These are phyloP conservation scores for Fomitopsis pulvina DNA, from an alignment of 768 basidiomycete species.

Conservation along the genomic window DNA sequence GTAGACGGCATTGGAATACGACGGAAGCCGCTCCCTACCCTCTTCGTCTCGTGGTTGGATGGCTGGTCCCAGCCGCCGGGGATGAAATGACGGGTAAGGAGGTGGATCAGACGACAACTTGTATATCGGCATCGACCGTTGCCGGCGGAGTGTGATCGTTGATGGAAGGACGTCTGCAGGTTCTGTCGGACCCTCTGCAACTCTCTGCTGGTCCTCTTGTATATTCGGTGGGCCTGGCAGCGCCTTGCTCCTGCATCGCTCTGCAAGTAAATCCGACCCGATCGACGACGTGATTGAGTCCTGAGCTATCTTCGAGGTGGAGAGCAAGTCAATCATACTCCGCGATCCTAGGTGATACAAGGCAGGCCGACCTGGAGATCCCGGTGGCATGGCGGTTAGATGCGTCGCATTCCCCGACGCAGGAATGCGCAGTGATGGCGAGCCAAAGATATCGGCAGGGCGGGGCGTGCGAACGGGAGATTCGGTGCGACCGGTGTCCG, in stretches of 20 bases:
- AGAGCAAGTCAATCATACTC: conserved; percentile 55
- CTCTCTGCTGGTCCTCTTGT: conserved; percentile 2
- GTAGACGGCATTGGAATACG: conserved; percentile 77
- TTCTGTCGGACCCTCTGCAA: background rate
- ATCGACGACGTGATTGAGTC: conserved; percentile 9
- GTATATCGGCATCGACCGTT: conserved; percentile 67
- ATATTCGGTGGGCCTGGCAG: conserved; percentile 5
- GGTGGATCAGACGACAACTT: conserved; percentile 54
- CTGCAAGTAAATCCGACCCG: background rate
- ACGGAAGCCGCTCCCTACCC: conserved; percentile 72
- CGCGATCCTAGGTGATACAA: conserved; percentile 55
- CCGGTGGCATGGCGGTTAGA: conserved; percentile 21
- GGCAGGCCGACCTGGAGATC: conserved; percentile 27
- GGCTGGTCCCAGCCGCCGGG: conserved; percentile 15
- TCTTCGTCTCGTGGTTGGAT: conserved; percentile 70
- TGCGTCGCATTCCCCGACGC: background rate
- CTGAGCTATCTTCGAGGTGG: conserved; percentile 15
- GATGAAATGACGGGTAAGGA: conserved; percentile 52
- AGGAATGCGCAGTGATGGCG: background rate
- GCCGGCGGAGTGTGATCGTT: conserved; percentile 43
- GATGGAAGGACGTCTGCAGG: conserved; percentile 9
- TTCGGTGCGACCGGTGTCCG: conserved; percentile 6
- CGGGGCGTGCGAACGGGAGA: conserved; percentile 20
- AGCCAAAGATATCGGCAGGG: conserved; percentile 13
- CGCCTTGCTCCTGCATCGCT: conserved; percentile 6